A percentile compares a stretch with the other conserved stretches of the same genome.
Evolutionary conservation across 2,329 filamentous ascomycete genomes (phyloP).

Genomic region (Colletotrichum sp.): DNA sequence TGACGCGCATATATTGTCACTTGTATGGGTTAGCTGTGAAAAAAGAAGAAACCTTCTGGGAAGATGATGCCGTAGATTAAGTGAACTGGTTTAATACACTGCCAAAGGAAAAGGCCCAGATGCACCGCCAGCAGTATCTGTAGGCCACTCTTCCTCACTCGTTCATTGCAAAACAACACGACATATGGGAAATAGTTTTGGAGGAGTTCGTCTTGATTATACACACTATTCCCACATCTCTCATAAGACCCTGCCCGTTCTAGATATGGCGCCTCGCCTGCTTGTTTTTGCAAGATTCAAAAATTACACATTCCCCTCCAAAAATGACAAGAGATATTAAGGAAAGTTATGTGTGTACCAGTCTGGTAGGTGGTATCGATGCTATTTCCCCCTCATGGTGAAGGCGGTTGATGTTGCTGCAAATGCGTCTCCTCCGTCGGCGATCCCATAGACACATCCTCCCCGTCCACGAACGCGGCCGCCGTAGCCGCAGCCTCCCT

Average conservation of each 20-base stretch:
- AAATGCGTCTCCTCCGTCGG: constrained; percentile 10
- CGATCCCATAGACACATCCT: neutral
- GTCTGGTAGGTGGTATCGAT: neutral
- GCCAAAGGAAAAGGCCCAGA: neutral
- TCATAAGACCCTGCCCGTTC: neutral
- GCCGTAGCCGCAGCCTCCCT: constrained; percentile 15
- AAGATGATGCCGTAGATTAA: neutral
- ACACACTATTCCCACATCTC: neutral
- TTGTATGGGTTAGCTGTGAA: neutral
- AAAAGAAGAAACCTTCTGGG: neutral
- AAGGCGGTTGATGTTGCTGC: neutral
- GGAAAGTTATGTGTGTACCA: neutral
- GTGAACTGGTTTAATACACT: neutral
- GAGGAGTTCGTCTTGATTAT: neutral
- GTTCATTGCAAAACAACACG: neutral
- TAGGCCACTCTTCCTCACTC: neutral
- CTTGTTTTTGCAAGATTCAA: neutral
- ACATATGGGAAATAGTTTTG: neutral
- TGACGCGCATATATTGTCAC: neutral
- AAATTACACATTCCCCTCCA: neutral
- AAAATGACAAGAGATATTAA: neutral
- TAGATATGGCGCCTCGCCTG: neutral
- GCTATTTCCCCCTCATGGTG: neutral
- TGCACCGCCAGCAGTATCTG: neutral
- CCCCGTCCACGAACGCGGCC: constrained; percentile 6